phyloP scores from a whole-genome alignment of 164 flowering plant genomes.

The Chloranthus sessilifolius region DNA sequence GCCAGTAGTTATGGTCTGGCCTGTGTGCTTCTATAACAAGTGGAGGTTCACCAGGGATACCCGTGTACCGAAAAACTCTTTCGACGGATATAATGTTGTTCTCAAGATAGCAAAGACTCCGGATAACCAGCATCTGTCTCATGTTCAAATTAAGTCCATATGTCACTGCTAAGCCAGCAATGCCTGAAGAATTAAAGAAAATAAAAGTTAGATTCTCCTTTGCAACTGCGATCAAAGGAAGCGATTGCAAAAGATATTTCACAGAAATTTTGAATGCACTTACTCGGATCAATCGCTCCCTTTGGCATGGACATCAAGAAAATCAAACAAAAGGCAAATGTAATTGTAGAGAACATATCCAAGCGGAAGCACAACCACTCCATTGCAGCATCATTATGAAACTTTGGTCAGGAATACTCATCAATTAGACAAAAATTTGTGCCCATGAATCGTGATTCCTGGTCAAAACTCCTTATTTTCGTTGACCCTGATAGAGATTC shows the following conservation, averaged over 20 bases:
- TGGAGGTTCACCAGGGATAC: conserved; percentile 27
- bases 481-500: conserved; percentile 42
- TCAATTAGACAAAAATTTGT: conserved; percentile 24
- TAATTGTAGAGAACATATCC: conserved; percentile 32
- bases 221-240: background rate
- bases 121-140: conserved; percentile 26
- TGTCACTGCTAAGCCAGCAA: conserved; percentile 49
- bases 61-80: conserved; percentile 25
- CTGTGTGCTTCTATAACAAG: conserved; percentile 19
- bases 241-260: background rate
- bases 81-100: conserved; percentile 45
- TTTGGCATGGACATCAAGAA: conserved; percentile 34
- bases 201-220: conserved; percentile 5
- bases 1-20: conserved; percentile 20
- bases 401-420: conserved; percentile 26
- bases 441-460: conserved; percentile 31
- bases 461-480: conserved; percentile 40
- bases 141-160: conserved; percentile 43
- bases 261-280: background rate
- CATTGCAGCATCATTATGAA: conserved; percentile 29
- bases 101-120: conserved; percentile 41
- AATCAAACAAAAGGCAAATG: conserved; percentile 32
- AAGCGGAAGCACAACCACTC: conserved; percentile 45
- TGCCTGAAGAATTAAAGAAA: conserved; percentile 18
- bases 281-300: conserved; percentile 39